These are phyloP conservation scores for Colletotrichum costaricense DNA, from an alignment of 2,329 filamentous ascomycete species.

Conservation along the genomic window DNA sequence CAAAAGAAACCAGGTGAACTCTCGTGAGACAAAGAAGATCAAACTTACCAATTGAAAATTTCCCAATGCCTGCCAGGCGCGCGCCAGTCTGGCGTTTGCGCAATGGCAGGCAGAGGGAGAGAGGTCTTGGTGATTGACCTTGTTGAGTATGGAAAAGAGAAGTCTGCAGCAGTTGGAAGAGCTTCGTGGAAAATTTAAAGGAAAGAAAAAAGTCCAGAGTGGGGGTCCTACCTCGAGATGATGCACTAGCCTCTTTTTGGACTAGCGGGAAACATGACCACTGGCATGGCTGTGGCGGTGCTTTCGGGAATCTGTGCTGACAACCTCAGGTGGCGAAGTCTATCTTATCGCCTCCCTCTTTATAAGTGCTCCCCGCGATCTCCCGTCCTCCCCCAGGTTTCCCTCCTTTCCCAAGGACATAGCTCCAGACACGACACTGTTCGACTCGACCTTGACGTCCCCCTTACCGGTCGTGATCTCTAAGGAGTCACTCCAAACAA, in stretches of 20 bases:
- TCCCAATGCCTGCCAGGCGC: conserved; percentile 5
- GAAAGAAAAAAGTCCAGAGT: conserved; percentile 30
- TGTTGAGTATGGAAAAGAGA: conserved; percentile 38
- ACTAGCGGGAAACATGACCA: conserved; percentile 40
- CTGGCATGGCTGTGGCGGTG: conserved; percentile 48
- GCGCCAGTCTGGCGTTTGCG: neutral
- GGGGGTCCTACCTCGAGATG: conserved; percentile 9
- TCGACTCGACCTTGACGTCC: neutral
- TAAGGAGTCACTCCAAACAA: conserved; percentile 16
- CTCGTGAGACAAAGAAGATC: neutral
- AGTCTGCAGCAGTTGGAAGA: conserved; percentile 36
- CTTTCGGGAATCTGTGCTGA: conserved; percentile 36
- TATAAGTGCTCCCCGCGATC: conserved; percentile 39
- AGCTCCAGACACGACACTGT: neutral
- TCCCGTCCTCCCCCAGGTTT: conserved; percentile 8
- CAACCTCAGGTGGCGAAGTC: conserved; percentile 41
- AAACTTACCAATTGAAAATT: conserved; percentile 30
- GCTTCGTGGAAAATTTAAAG: conserved; percentile 40
- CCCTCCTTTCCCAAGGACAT: neutral
- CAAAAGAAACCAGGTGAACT: conserved; percentile 8
- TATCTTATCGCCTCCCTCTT: conserved; percentile 32
- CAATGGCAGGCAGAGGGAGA: conserved; percentile 5
- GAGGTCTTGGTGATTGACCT: conserved; percentile 34
- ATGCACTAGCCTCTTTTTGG: conserved; percentile 39
- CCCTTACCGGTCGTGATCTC: conserved; percentile 17